Percentiles rank a stretch among this genome's conserved stretches.
phyloP scores from a whole-genome alignment of 2,329 filamentous ascomycete species.

The Cryoendolithus antarcticus region DNA sequence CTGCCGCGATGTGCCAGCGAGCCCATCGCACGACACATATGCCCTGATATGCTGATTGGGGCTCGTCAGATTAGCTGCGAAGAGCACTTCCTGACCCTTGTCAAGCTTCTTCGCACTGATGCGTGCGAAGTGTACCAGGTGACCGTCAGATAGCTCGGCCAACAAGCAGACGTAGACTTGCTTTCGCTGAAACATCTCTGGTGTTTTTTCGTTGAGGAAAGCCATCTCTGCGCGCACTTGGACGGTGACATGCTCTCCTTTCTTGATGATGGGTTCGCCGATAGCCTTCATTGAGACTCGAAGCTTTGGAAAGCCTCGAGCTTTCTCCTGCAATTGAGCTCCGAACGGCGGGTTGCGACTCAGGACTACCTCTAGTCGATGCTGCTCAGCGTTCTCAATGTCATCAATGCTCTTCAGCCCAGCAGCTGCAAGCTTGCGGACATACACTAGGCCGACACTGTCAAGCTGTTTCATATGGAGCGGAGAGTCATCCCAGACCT shows the following conservation, averaged over 20 bases:
- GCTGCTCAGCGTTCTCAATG: slow-evolving; percentile 54
- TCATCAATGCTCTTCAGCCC: slow-evolving; percentile 59
- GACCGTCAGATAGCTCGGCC: slow-evolving; percentile 57
- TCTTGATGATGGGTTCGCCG: slow-evolving; percentile 28
- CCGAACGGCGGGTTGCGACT: slow-evolving; percentile 78
- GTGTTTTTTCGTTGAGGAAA: slow-evolving; percentile 54
- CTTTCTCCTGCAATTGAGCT: slow-evolving; percentile 49
- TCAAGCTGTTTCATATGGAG: slow-evolving; percentile 75
- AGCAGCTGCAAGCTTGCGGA: slow-evolving; percentile 58
- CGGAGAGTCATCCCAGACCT: slow-evolving; percentile 69
- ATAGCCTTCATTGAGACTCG: slow-evolving; percentile 41
- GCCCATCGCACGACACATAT: slow-evolving; percentile 71
- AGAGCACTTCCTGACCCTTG: slow-evolving; percentile 47
- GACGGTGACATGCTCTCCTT: slow-evolving; percentile 39
- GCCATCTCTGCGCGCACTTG: slow-evolving; percentile 55
- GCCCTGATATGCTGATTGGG: slow-evolving; percentile 50
- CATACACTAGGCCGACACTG: slow-evolving; percentile 61
- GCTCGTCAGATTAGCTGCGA: slow-evolving; percentile 43
- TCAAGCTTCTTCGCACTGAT: slow-evolving; percentile 51
- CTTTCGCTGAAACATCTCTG: slow-evolving; percentile 51
- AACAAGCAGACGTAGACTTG: slow-evolving; percentile 61
- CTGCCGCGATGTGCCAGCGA: slow-evolving; percentile 46
- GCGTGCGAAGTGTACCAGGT: slow-evolving; percentile 55
- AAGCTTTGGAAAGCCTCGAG: slow-evolving; percentile 61
- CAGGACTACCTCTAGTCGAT: slow-evolving; percentile 63